phyloP scores from a whole-genome alignment of 768 basidiomycete genomes.

The Trametes cubensis region DNA sequence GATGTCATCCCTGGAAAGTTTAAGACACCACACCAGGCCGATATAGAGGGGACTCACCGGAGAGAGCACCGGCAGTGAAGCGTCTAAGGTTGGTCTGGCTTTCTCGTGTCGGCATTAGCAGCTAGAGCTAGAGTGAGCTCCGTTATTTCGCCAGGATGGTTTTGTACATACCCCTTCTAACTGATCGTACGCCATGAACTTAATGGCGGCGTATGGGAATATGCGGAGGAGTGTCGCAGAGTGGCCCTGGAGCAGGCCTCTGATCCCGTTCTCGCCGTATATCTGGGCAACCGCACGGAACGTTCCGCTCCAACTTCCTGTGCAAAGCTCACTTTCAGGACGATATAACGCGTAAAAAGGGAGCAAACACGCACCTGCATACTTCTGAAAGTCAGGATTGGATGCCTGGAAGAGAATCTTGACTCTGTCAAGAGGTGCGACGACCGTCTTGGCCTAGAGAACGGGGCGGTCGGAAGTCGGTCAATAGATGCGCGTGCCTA shows the following conservation, averaged over 20 bases:
- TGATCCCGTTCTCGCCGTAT: conserved; percentile 62
- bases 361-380: conserved; percentile 78
- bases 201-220: conserved; percentile 96
- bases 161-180: conserved; percentile 63
- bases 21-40: neutral
- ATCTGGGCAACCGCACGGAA: conserved; percentile 77
- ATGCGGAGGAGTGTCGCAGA: conserved; percentile 92
- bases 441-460: conserved; percentile 85
- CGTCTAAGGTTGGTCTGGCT: conserved; percentile 78
- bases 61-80: conserved; percentile 84
- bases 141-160: neutral
- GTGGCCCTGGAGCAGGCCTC: conserved; percentile 93
- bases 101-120: conserved; percentile 82
- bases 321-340: conserved; percentile 36
- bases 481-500: conserved; percentile 1
- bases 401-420: conserved; percentile 99
- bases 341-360: neutral
- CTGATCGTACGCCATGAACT: conserved; percentile 96
- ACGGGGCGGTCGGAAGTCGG: conserved; percentile 17
- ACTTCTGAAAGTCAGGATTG: conserved; percentile 92
- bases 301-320: conserved; percentile 88
- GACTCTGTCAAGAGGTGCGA: conserved; percentile 95
- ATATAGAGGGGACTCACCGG: conserved; percentile 56
- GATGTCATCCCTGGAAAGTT: conserved; percentile 70
- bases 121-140: conserved; percentile 43